Percentiles rank a stretch among this genome's conserved stretches.
phyloP scores from a whole-genome alignment of 1,284 basidiomycete species.

The Chalciporus sp. region DNA sequence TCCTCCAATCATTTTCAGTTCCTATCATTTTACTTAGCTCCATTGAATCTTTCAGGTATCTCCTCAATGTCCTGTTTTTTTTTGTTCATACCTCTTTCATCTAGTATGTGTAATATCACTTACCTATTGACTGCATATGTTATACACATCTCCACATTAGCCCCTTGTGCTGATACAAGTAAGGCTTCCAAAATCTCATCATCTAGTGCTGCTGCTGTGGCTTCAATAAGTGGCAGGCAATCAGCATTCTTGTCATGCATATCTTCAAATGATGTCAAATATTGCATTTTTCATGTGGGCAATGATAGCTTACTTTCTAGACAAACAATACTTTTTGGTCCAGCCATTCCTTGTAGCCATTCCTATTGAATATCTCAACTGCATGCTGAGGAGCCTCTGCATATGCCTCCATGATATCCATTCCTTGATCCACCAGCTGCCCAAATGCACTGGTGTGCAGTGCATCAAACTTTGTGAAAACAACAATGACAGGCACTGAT shows the following conservation, averaged over 20 bases:
- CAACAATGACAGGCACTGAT: slow-evolving; percentile 15
- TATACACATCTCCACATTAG: not conserved
- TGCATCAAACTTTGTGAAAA: slow-evolving; percentile 21
- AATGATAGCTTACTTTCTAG: not conserved
- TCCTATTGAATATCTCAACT: not conserved
- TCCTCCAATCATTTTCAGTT: no score
- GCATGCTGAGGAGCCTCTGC: not conserved
- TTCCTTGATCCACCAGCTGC: not conserved
- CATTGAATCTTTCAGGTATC: not conserved
- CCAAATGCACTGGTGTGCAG: slow-evolving; percentile 4
- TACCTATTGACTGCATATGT: slow-evolving; percentile 3
- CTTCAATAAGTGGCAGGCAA: not conserved
- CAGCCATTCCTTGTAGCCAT: slow-evolving; percentile 1
- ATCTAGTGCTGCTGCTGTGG: slow-evolving; percentile 3
- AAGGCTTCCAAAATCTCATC: not conserved
- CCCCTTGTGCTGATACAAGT: slow-evolving; percentile 4
- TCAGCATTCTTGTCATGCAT: not conserved
- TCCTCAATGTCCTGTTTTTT: not conserved
- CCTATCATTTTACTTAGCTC: no score
- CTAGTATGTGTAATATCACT: not conserved
- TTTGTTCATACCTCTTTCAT: not conserved
- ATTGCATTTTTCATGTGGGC: no score
- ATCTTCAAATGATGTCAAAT: not conserved
- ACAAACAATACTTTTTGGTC: not conserved
- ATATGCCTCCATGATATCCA: not conserved